Percentiles rank a stretch among this genome's conserved stretches.
Conservation (phyloP, 2,329 filamentous ascomycete species). For the Colletotrichum brevisporum region DNA sequence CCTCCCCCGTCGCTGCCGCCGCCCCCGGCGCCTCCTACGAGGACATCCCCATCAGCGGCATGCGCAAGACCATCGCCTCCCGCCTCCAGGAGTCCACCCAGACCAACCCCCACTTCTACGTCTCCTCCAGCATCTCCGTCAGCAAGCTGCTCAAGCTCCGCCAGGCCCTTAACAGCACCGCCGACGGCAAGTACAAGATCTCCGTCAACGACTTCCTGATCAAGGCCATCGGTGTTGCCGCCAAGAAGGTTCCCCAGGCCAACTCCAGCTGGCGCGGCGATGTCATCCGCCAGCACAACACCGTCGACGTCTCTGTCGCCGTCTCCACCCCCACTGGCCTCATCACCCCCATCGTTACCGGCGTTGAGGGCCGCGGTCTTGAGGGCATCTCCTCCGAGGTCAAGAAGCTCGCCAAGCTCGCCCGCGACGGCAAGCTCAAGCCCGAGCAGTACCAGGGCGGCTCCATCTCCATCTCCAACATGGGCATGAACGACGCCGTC, state of each 20-base stretch:
- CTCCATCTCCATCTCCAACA: slow-evolving; percentile 99
- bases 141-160: slow-evolving; percentile 97
- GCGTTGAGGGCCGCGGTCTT: slow-evolving; percentile 88
- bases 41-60: slow-evolving; percentile 87
- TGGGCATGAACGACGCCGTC: slow-evolving; percentile 99
- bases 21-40: slow-evolving; percentile 79
- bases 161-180: slow-evolving; percentile 88
- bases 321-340: slow-evolving; percentile 93
- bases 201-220: slow-evolving; percentile 99
- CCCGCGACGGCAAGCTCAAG: slow-evolving; percentile 97
- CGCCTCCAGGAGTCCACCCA: slow-evolving; percentile 87
- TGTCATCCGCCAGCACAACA: slow-evolving; percentile 92
- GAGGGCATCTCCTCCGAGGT: slow-evolving; percentile 89
- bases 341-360: slow-evolving; percentile 97
- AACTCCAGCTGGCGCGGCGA: slow-evolving; percentile 96
- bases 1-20: slow-evolving; percentile 65
- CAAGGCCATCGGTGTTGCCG: slow-evolving; percentile 92
- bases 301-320: slow-evolving; percentile 94
- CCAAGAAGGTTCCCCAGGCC: slow-evolving; percentile 92
- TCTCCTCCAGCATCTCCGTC: slow-evolving; percentile 91
- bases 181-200: slow-evolving; percentile 97
- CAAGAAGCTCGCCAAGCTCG: slow-evolving; percentile 97
- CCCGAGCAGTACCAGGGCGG: slow-evolving; percentile 99
- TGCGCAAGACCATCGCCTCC: slow-evolving; percentile 98
- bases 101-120: slow-evolving; percentile 99